Conservation (phyloP, 768 basidiomycete species). For the Suillus luteus region DNA sequence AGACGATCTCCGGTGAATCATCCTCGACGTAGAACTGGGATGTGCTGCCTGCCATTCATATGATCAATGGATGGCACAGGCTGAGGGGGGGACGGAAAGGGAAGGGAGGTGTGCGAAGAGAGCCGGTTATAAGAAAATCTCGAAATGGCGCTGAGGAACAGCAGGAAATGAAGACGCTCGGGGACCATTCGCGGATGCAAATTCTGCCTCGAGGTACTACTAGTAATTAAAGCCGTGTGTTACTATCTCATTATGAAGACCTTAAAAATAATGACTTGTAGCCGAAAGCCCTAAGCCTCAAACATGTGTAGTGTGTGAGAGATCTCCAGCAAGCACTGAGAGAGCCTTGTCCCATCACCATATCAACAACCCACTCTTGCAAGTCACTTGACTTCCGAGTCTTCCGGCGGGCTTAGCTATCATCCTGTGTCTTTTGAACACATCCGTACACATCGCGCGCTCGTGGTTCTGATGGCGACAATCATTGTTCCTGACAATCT, state of each 20-base stretch:
- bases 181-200: slow-evolving; percentile 16
- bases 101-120: slow-evolving; percentile 15
- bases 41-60: slow-evolving; percentile 32
- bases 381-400: slow-evolving; percentile 3
- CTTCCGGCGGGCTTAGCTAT: neutral
- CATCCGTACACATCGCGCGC: neutral
- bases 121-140: neutral
- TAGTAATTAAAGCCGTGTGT: neutral
- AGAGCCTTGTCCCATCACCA: neutral
- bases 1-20: slow-evolving; percentile 63
- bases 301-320: neutral
- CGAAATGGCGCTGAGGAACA: slow-evolving; percentile 13
- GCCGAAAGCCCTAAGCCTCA: neutral
- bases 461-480: slow-evolving; percentile 14
- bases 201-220: slow-evolving; percentile 31
- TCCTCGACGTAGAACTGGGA: slow-evolving; percentile 57
- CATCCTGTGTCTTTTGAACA: neutral
- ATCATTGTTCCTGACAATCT: slow-evolving; percentile 32
- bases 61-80: slow-evolving; percentile 24
- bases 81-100: slow-evolving; percentile 26
- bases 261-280: neutral
- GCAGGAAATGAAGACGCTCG: slow-evolving; percentile 22
- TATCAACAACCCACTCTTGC: neutral
- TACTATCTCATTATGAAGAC: neutral
- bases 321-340: no score